These are phyloP conservation scores for Gastrolobium villosum DNA, from an alignment of 306 rosid species.

Conservation along the genomic window DNA sequence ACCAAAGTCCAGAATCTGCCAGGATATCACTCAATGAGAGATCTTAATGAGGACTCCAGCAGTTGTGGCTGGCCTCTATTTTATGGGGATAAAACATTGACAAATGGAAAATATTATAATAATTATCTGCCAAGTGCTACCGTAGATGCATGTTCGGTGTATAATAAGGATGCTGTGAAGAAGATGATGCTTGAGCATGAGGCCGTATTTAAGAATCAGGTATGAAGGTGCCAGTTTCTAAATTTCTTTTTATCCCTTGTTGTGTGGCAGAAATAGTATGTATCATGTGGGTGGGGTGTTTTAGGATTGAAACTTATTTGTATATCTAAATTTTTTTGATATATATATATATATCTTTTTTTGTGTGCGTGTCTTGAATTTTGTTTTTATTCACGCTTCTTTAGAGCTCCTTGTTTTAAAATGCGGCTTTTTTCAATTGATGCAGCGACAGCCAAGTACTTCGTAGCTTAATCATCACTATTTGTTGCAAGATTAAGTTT, in stretches of 20 bases:
- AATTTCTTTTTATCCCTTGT: constrained; percentile 1
- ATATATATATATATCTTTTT: neutral
- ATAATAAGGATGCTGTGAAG: constrained; percentile 84
- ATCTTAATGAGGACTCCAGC: constrained; percentile 95
- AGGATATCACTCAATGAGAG: constrained; percentile 88
- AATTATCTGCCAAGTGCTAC: constrained; percentile 61
- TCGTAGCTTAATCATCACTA: constrained; percentile 17
- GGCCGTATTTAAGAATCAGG: constrained; percentile 86
- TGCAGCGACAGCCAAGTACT: constrained; percentile 10
- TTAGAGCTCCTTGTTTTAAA: constrained; percentile 24
- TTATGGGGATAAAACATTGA: constrained; percentile 70
- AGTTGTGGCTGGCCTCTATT: constrained; percentile 86
- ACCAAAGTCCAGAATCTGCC: constrained; percentile 88
- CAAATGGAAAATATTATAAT: constrained; percentile 75
- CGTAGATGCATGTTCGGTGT: constrained; percentile 61
- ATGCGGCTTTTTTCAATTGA: constrained; percentile 22
- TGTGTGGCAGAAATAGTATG: constrained; percentile 27
- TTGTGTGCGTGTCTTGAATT: neutral
- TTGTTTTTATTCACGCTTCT: constrained; percentile 29
- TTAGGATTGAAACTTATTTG: neutral
- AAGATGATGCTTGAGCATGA: constrained; percentile 91
- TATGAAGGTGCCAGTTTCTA: constrained; percentile 42
- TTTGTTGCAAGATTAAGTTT: constrained; percentile 28
- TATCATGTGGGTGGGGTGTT: neutral
- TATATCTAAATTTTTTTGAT: too few relatives aligned